Evolutionary conservation across 2,329 filamentous ascomycete species (phyloP), one percentile per base, ranked within the genome.

Genomic region (Colletotrichum falcatum): DNA sequence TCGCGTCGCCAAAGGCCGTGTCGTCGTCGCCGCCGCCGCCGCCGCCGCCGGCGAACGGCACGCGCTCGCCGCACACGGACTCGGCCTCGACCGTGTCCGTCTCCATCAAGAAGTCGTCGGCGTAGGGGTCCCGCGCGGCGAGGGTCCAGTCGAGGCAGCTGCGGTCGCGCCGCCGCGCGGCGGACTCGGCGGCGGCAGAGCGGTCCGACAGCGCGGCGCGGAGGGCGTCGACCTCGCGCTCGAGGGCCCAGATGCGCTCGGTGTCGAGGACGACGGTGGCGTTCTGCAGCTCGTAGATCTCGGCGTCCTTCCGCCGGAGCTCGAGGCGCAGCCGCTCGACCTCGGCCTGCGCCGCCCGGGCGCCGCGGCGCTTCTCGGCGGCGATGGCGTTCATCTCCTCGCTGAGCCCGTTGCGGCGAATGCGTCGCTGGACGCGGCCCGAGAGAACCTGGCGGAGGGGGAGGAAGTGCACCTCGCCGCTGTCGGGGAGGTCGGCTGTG

Each of bases 351-450:
- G 83, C 78, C 37, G 82, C 77, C 62, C 77, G 78, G 0, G 79
- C 78, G 51, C 80, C 79, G 20, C 78, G 79, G 53, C 79, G 82
- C 75, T 85, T 86, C 66, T 87, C 85, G 9, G 79, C 79, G 9
- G 84, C 79, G 63, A 89, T 84, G 16, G 78, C 77, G 75, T 89
- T 87, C 79, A 89, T 85, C 78, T 90, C 86, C 72, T 88, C 88
- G 73, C 87, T 89, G 6, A 90, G 76, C 4, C 86, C 83, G 73
- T 86, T 87, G 61, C 89, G 85, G 9, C 86, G 83, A 46, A 88
- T 82, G 23, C 88, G 84, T 6, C 89, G 84, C 78, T 89, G 86
- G 55, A 89, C 82, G 18, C 89, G 85, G 8, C 86, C 87, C 49
- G 89, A 85, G 9, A 88, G 81, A 20, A 89, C 84, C 66, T 89